Percentiles rank a stretch among this genome's conserved stretches.
Evolutionary conservation across 306 rosid species (phyloP).

Genomic region (Astragalus glycyphyllos): DNA sequence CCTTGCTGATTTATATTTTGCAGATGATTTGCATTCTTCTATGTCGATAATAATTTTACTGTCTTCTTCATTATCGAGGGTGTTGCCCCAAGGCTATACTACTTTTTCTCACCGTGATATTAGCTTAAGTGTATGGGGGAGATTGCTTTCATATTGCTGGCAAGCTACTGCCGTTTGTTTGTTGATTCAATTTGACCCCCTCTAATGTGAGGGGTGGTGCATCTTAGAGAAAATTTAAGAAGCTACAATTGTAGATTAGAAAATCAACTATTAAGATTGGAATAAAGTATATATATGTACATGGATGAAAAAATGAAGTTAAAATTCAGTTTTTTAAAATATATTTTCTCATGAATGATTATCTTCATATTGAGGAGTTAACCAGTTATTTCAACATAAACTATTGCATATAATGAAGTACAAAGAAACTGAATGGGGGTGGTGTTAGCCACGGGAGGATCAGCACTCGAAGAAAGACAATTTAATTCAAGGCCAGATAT

Average conservation of each 20-base stretch:
- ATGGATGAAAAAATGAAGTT: background rate
- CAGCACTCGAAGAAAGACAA: background rate
- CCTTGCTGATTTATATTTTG: conserved; percentile 27
- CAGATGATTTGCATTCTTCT: conserved; percentile 5
- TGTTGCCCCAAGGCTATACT: background rate
- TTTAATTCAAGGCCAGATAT: conserved; percentile 1
- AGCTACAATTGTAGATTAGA: background rate
- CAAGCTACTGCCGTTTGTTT: background rate
- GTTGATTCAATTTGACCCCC: background rate
- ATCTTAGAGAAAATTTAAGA: background rate
- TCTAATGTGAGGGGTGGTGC: background rate
- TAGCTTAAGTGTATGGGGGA: conserved; percentile 19
- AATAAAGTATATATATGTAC: conserved; percentile 4
- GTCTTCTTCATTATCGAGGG: too few relatives aligned
- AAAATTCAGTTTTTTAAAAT: background rate
- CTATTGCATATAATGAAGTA: background rate
- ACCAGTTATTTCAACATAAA: conserved; percentile 15
- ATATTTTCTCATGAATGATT: background rate
- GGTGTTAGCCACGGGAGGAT: background rate
- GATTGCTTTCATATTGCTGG: conserved; percentile 14
- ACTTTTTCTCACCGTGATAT: background rate
- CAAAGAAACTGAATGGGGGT: conserved; percentile 12
- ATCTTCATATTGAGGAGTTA: background rate
- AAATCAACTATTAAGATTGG: background rate
- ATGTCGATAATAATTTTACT: background rate